These are phyloP conservation scores for Cytospora piceae DNA, from an alignment of 2,329 filamentous ascomycete genomes.

Conservation along the genomic window DNA sequence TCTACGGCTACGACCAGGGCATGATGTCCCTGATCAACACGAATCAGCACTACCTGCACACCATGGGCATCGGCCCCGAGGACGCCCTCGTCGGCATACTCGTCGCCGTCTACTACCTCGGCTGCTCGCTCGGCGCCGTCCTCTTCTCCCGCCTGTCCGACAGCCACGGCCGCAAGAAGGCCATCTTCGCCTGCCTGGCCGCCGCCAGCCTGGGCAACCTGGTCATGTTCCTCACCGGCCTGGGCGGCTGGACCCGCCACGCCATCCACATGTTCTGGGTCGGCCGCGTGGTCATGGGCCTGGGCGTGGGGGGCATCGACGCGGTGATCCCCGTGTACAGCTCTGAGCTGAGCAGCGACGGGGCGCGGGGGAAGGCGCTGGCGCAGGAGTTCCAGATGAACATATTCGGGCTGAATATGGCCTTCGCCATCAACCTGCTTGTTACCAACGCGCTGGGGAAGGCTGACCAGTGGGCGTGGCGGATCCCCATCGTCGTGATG, in stretches of 20 bases:
- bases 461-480: slow-evolving; percentile 63
- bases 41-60: slow-evolving; percentile 53
- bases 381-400: slow-evolving; percentile 68
- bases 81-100: slow-evolving; percentile 46
- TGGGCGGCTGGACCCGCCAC: slow-evolving; percentile 21
- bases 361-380: slow-evolving; percentile 58
- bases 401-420: slow-evolving; percentile 64
- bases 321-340: slow-evolving; percentile 64
- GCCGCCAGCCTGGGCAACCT: slow-evolving; percentile 27
- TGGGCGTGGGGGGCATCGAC: slow-evolving; percentile 64
- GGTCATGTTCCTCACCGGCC: slow-evolving; percentile 28
- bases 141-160: slow-evolving; percentile 34
- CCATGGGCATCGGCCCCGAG: slow-evolving; percentile 54
- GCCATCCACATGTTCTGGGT: slow-evolving; percentile 27
- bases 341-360: slow-evolving; percentile 60
- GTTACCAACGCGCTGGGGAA: slow-evolving; percentile 59
- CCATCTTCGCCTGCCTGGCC: slow-evolving; percentile 29
- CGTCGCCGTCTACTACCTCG: slow-evolving; percentile 62
- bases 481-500: slow-evolving; percentile 64
- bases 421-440: slow-evolving; percentile 61
- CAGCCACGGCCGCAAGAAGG: slow-evolving; percentile 25
- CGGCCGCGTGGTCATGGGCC: slow-evolving; percentile 39
- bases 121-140: slow-evolving; percentile 58
- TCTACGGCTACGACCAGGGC: slow-evolving; percentile 43
- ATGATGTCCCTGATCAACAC: slow-evolving; percentile 44